Evolutionary conservation across 2,329 filamentous ascomycete species (phyloP), one percentile per base, ranked within the genome.

Genomic region (Juglanconis juglandina): DNA sequence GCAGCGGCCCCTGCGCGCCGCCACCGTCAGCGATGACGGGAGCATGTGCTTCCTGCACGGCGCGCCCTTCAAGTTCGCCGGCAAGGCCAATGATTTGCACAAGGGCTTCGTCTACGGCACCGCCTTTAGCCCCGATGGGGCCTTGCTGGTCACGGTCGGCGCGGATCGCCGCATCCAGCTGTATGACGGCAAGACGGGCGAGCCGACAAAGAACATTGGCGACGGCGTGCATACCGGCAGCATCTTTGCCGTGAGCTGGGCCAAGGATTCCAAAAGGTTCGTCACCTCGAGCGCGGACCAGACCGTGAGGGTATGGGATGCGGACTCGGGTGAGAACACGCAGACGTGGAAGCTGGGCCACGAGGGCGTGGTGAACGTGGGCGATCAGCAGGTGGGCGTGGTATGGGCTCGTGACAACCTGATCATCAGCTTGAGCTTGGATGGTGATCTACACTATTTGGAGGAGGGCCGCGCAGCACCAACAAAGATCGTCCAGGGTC

Each of bases 121-220:
- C 4, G 90, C 87, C 2, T 99, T 97, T 74, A 94, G 91, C 34
- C 94, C 94, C 0, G 93, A 98, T 71, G 95, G 95, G 51, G 86
- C 81, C 46, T 79, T 81, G 42, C 79, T 99, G 63, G 90, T 95
- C 39, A 96, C 90, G 56, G 94, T 97, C 2, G 94, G 95, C 42
- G 92, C 90, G n/a, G 95, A 99, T 75, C 88, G 88, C 72, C 87
- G 86, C 71, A 96, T 99, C 66, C 96, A 95, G 81, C 79, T 99
- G 9, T 99, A 97, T 72, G 92, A 99, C 72, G 95, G 94, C 64
- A 96, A 96, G 82, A 96, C 92, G 14, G 95, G 95, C 35, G 92
- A 96, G 71, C 83, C 89, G 1, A 90, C 87, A 49, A 84, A 79
- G 61, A 83, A 91, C 67, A 88, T 99, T 68, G 90, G 89, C 9